Percentiles rank a stretch among this genome's conserved stretches.
phyloP scores from a whole-genome alignment of 305 asterid species.

The Galium porrigens region DNA sequence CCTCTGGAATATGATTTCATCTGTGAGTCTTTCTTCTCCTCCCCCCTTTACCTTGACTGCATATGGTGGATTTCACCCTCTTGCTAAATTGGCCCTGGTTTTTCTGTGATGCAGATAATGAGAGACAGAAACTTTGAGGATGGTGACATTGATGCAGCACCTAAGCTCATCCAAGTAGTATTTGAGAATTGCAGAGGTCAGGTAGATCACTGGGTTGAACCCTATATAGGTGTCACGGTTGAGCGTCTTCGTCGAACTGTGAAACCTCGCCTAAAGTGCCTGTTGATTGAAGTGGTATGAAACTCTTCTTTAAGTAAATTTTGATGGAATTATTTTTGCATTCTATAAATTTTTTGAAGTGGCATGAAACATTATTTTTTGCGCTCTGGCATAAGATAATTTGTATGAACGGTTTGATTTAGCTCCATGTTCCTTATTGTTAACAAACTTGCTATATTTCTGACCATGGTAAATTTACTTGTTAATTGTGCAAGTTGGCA shows the following conservation, averaged over 20 bases:
- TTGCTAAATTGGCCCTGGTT: constrained; percentile 7
- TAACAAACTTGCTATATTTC: background rate
- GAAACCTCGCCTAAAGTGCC: constrained; percentile 64
- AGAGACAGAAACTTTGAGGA: constrained; percentile 83
- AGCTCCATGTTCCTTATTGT: background rate
- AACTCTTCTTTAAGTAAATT: constrained; percentile 4
- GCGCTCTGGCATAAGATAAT: background rate
- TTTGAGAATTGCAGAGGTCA: constrained; percentile 89
- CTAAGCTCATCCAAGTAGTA: constrained; percentile 84
- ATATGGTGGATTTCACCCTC: background rate
- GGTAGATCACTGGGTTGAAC: constrained; percentile 97
- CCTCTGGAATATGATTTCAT: constrained; percentile 90
- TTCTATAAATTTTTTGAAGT: too few species aligned
- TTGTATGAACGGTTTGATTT: background rate
- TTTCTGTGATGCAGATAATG: constrained; percentile 51
- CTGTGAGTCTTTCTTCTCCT: constrained; percentile 35
- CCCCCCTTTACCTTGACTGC: background rate
- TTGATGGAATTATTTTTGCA: background rate
- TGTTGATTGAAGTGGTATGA: constrained; percentile 79
- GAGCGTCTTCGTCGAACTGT: constrained; percentile 78
- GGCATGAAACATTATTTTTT: too few species aligned
- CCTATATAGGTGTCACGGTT: constrained; percentile 57
- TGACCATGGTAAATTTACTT: background rate
- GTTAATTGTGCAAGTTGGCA: background rate
- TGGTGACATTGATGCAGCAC: constrained; percentile 92